These are phyloP conservation scores for Heterobasidion irregulare DNA, from an alignment of 1,284 basidiomycete species.

Conservation along the genomic window DNA sequence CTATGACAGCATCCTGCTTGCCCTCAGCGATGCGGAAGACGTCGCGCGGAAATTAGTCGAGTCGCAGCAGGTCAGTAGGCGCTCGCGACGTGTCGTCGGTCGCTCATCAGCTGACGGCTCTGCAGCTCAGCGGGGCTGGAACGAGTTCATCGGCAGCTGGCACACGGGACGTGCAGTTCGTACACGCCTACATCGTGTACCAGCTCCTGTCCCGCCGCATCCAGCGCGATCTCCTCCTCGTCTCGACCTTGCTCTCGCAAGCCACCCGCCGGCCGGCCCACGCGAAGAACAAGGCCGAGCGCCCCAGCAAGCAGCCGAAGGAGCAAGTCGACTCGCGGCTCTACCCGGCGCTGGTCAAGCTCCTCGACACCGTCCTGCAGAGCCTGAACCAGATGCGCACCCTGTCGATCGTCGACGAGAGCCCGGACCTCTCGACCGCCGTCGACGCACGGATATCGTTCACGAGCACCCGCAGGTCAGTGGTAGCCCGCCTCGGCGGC, in stretches of 20 bases:
- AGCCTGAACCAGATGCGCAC: slow-evolving; percentile 76
- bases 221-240: slow-evolving; percentile 80
- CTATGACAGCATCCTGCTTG: slow-evolving; percentile 77
- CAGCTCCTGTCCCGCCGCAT: slow-evolving; percentile 82
- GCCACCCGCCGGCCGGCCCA: slow-evolving; percentile 11
- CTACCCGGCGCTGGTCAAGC: slow-evolving; percentile 80
- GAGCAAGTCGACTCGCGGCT: slow-evolving; percentile 57
- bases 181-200: slow-evolving; percentile 82
- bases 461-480: slow-evolving; percentile 67
- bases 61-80: slow-evolving; percentile 57
- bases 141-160: slow-evolving; percentile 30
- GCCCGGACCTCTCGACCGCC: slow-evolving; percentile 68
- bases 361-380: slow-evolving; percentile 81
- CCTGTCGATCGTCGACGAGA: slow-evolving; percentile 82
- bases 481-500: slow-evolving; percentile 1
- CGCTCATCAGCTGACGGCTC: slow-evolving; percentile 1
- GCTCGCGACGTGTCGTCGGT: not conserved
- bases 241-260: slow-evolving; percentile 49
- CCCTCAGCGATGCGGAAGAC: slow-evolving; percentile 83
- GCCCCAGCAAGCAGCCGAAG: slow-evolving; percentile 31
- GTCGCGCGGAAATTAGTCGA: slow-evolving; percentile 74
- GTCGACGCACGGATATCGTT: slow-evolving; percentile 71
- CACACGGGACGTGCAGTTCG: slow-evolving; percentile 69
- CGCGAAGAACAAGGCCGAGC: slow-evolving; percentile 7
- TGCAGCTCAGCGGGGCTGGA: slow-evolving; percentile 33